Percentiles rank a stretch among this genome's conserved stretches.
phyloP scores from a whole-genome alignment of 73 alveolate species.

The Paramecium sexaurelia region DNA sequence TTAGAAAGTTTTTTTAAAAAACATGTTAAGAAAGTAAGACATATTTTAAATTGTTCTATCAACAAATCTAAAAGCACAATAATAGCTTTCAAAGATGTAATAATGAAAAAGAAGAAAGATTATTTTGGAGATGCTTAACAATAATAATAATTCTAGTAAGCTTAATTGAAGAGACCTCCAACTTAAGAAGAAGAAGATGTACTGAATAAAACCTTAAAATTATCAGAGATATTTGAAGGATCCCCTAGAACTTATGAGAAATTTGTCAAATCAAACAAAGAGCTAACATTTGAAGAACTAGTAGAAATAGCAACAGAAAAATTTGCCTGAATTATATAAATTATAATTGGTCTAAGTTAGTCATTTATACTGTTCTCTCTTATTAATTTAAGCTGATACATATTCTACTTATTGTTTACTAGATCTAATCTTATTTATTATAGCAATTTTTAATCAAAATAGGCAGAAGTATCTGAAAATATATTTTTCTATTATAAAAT shows the following conservation, averaged over 20 bases:
- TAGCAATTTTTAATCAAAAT: not conserved
- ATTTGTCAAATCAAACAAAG: not conserved
- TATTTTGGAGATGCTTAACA: not conserved
- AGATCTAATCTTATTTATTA: not conserved
- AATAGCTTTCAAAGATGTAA: not conserved
- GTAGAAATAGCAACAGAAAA: not conserved
- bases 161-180: not conserved
- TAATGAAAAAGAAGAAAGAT: not conserved
- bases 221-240: conserved; percentile 4
- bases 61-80: not conserved
- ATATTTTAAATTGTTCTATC: not conserved
- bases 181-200: not conserved
- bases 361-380: not conserved
- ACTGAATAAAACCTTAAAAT: not conserved
- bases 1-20: not conserved
- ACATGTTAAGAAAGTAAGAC: not conserved
- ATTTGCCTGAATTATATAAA: not conserved
- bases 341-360: not conserved
- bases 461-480: too few relatives aligned
- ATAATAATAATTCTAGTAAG: not conserved
- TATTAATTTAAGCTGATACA: conserved; percentile 25
- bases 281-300: not conserved
- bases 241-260: not conserved
- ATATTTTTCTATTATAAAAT: too few relatives aligned
- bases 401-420: not conserved